Evolutionary conservation across 2,329 filamentous ascomycete species (phyloP), one percentile per base, ranked within the genome.

Genomic region (Xylaria polymorpha): DNA sequence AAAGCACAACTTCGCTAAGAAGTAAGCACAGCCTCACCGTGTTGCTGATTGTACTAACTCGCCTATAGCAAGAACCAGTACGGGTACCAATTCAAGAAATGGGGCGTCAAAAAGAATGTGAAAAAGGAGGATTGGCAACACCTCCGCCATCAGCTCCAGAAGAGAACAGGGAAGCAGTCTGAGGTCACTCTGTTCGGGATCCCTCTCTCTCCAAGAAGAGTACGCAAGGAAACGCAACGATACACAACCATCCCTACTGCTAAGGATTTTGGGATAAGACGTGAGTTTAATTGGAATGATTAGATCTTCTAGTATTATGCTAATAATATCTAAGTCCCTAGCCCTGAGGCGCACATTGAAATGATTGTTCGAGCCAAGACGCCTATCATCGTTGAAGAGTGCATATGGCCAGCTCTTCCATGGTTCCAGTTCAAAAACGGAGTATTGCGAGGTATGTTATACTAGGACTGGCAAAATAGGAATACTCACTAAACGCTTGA

Each of bases 11-110:
- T 69, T 69, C 29, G 18, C 15, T 18, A 66, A 46, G 32, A 67
- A 29, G 63, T 60, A 57, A 46, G 63, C 14, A 7, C 7, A 55
- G 18, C 18, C 2, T 57, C 48, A 7, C 9, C 35, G n/a, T 15
- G 10, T 59, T 53, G 2, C 9, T 22, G 7, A 7, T 18, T 3
- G 46, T 50, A 2, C 44, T 60, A 39, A 60, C 12, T 35, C 1
- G 7, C 1, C 3, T 10, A 9, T 18, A 66, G 67, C 5, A 53
- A 62, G 12, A 29, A 15, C 29, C 63, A 66, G 29, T 69, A 69
- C 8, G 32, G 53, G 9, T 66, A 69, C 25, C 58, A 66, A 48
- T 37, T 69, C n/a, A 63, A 66, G 32, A 69, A 69, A 63, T 66
- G 67, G 67, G 53, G 53, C 18, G 22, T 69, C 29, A 61, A 50